Base-by-base conservation (phyloP, 345 rosid genomes). In the Rubroshorea leprosula region DNA sequence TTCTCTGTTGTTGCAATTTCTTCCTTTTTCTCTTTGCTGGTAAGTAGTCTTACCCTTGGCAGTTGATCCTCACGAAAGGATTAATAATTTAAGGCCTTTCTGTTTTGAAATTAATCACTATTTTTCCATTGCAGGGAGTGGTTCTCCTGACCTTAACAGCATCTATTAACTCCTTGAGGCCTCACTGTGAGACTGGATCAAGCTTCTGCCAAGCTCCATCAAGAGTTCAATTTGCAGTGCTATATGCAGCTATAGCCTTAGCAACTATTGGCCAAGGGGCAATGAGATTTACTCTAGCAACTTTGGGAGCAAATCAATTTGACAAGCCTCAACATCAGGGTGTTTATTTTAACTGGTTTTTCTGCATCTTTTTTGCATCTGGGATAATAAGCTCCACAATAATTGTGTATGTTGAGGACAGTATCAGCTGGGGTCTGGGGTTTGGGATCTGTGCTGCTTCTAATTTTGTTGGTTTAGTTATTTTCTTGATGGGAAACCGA, bases 401-500 rank as follows among this genome's bases (percentile, higher is more conserved):
- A 22, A 48, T 72, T 7, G 68, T 72, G 14, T 67, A 67, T 21
- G 44, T 67, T 14, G 23, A 67, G 54, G 67, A 57, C 44, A 61
- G 58, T n/a, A 59, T 67, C 8, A 54, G 76, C 43, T 72, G 72
- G 76, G 65, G 55, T 1, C 27, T 62, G 11, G 76, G 72, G 0
- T 68, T 63, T 68, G 73, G 58, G 16, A 22, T 72, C 19, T 62
- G 65, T 39, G 61, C 23, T 6, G 21, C 39, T 43, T 57, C 53
- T 22, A 72, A 61, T 26, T 54, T 52, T 0, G 15, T 67, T 12
- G 70, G 51, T 6, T 54, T 62, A 15, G 22, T 17, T 13, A 4
- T 58, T 15, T 67, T 72, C 35, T 14, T 66, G 0, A 0, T 21
- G 23, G 72, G 72, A 49, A 57, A 46, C 4, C 39, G 48, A 7